A percentile compares a stretch with the other conserved stretches of the same genome.
phyloP scores from a whole-genome alignment of 139 green algal species.

The Micractinium conductrix region DNA sequence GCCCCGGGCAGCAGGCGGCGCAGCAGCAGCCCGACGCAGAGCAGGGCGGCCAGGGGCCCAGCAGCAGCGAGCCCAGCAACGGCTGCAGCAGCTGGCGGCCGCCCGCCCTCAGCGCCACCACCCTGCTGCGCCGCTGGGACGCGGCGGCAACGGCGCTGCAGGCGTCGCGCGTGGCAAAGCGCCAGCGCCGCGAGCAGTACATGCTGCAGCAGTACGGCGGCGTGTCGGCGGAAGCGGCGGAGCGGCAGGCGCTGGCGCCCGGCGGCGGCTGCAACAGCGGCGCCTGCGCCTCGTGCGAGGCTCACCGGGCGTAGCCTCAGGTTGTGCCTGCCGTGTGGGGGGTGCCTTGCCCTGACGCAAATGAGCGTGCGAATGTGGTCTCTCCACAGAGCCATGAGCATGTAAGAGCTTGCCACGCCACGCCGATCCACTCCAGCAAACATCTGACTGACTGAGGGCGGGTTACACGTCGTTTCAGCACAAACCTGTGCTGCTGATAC shows the following conservation, averaged over 20 bases:
- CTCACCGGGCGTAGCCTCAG: neutral
- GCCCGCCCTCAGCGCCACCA: neutral
- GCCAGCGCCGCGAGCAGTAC: slow-evolving; percentile 2
- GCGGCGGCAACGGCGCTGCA: neutral
- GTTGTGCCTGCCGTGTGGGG: no score
- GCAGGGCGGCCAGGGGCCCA: neutral
- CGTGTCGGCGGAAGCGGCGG: slow-evolving; percentile 1
- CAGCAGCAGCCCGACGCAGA: neutral
- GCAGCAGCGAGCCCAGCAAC: no score
- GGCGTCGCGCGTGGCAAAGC: neutral
- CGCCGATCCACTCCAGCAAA: no score
- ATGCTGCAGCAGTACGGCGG: slow-evolving; percentile 38
- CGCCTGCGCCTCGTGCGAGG: neutral
- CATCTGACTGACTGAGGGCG: no score
- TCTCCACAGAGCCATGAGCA: no score
- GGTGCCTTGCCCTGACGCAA: no score
- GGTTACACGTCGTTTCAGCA: no score
- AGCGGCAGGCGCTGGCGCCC: neutral
- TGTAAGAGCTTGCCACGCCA: no score
- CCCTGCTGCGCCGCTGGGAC: slow-evolving; percentile 22
- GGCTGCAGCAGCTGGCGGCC: neutral
- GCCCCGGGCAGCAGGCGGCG: neutral
- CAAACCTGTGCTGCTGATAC: no score
- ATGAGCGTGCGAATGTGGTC: no score
- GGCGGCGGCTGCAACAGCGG: neutral